Evolutionary conservation across 2,329 filamentous ascomycete genomes (phyloP), one percentile per base, ranked within the genome.

Genomic region (Ceratocystis alfenasii): DNA sequence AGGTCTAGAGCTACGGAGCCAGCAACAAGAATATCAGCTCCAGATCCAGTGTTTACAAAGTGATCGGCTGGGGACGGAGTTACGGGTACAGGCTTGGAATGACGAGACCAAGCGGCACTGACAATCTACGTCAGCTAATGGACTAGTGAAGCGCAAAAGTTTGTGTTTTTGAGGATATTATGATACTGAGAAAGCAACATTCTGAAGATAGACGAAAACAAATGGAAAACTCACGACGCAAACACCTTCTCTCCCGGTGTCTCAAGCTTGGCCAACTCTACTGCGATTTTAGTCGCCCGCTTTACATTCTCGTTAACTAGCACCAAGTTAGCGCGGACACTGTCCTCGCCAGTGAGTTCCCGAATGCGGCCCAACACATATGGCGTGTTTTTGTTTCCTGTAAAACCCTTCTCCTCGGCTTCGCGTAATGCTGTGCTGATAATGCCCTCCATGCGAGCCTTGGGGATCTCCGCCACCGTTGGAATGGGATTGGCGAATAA

Each of bases 401-500:
- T 82, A 67, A 83, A 83, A 10, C 87, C 88, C 71, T 86, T 81
- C 69, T 83, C 78, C 36, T 81, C 77, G 5, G 82, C 87, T 70
- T 89, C 84, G 25, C 76, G 75, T 59, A 93, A 79, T 0, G 89
- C 89, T 71, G 83, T 79, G 68, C 83, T 79, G 70, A 94, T 90
- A 50, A 86, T 81, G 28, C 74, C 75, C 69, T 88, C 82, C 81
- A 94, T 92, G 71, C 89, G 83, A 5, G 78, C 74, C 66, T 86
- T 85, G 0, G 88, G 83, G 62, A 96, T 87, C 17, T 84, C 87
- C 70, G 81, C 78, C 67, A 88, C 79, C 64, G 82, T 77, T 0
- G 91, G 88, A 45, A 96, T 88, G 0, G 92, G 93, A 73, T 95
- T 97, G 66, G 92, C 92, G 72, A 99, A 92, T 66, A 92, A 78